These are phyloP conservation scores for Fonsecaea erecta DNA, from an alignment of 2,329 filamentous ascomycete genomes.

Conservation along the genomic window DNA sequence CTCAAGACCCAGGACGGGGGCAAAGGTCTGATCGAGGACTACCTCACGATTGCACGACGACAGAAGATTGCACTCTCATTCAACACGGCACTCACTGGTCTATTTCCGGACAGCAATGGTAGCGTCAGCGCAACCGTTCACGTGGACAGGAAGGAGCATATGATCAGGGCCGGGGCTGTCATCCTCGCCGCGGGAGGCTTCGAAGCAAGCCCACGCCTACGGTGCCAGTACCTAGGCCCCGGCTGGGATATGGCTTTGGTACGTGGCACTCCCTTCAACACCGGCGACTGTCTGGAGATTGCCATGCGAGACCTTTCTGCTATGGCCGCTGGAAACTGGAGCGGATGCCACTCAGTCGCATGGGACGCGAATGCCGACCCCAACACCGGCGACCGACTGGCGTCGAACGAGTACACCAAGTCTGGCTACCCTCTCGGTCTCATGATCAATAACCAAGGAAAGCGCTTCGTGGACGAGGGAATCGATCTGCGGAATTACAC, in stretches of 20 bases:
- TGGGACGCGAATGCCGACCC: conserved; percentile 67
- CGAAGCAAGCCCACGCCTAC: conserved; percentile 63
- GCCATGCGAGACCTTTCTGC: conserved; percentile 47
- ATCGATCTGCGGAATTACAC: conserved; percentile 69
- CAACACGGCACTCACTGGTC: conserved; percentile 18
- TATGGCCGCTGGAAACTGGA: conserved; percentile 59
- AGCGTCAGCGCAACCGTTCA: neutral
- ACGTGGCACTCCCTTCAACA: conserved; percentile 68
- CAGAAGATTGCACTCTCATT: neutral
- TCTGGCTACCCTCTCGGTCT: conserved; percentile 69
- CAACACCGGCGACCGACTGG: conserved; percentile 59
- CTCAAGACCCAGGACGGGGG: conserved; percentile 64
- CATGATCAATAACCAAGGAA: conserved; percentile 64
- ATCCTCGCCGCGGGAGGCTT: conserved; percentile 67
- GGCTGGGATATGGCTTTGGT: conserved; percentile 67
- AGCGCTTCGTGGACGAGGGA: conserved; percentile 69
- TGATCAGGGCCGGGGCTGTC: conserved; percentile 36
- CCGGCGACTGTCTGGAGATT: conserved; percentile 62
- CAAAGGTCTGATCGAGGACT: conserved; percentile 60
- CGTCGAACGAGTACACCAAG: conserved; percentile 71
- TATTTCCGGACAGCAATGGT: neutral
- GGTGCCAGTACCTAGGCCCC: conserved; percentile 60
- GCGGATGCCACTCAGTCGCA: conserved; percentile 66
- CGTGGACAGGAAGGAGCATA: neutral
- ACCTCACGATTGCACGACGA: conserved; percentile 37